Percentiles rank a stretch among this genome's conserved stretches.
These are phyloP conservation scores for Hyphopichia buzzinii DNA, from an alignment of 1,139 yeast genomes.

Conservation along the genomic window DNA sequence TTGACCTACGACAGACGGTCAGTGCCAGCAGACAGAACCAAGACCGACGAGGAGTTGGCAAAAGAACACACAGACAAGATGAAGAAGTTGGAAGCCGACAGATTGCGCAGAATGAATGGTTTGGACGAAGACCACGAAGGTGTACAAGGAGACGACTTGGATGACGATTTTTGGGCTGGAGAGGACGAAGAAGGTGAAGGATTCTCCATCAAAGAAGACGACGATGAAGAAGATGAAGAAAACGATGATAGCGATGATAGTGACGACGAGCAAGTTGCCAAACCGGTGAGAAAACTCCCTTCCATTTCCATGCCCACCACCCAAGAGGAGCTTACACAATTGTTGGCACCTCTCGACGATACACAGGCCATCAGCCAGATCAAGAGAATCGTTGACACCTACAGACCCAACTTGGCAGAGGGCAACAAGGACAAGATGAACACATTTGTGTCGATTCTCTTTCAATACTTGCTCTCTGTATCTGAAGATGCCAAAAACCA, in stretches of 20 bases:
- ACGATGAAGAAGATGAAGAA: slow-evolving; percentile 18
- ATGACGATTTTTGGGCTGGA: slow-evolving; percentile 55
- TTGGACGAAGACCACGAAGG: slow-evolving; percentile 45
- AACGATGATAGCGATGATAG: slow-evolving; percentile 18
- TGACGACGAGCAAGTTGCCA: slow-evolving; percentile 18
- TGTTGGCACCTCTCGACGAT: slow-evolving; percentile 34
- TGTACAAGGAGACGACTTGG: slow-evolving; percentile 70
- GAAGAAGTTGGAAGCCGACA: slow-evolving; percentile 70
- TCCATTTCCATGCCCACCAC: slow-evolving; percentile 54
- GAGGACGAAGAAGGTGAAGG: slow-evolving; percentile 37
- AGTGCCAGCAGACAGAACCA: slow-evolving; percentile 93
- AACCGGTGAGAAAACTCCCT: slow-evolving; percentile 3
- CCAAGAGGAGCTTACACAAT: slow-evolving; percentile 46
- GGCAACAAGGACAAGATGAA: slow-evolving; percentile 82
- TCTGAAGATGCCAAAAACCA: slow-evolving; percentile 29
- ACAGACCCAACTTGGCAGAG: slow-evolving; percentile 74
- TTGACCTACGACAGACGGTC: slow-evolving; percentile 84
- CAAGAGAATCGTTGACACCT: slow-evolving; percentile 53
- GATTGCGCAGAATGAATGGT: slow-evolving; percentile 86
- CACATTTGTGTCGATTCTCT: slow-evolving; percentile 58
- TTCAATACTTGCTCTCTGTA: slow-evolving; percentile 59
- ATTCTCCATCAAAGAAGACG: slow-evolving; percentile 18
- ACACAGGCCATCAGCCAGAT: slow-evolving; percentile 44
- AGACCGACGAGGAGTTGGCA: slow-evolving; percentile 81
- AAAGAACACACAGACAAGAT: slow-evolving; percentile 66